Percentiles rank a stretch among this genome's conserved stretches.
These are phyloP conservation scores for Mycosphaerella arachidis DNA, from an alignment of 2,329 filamentous ascomycete genomes.

Conservation along the genomic window DNA sequence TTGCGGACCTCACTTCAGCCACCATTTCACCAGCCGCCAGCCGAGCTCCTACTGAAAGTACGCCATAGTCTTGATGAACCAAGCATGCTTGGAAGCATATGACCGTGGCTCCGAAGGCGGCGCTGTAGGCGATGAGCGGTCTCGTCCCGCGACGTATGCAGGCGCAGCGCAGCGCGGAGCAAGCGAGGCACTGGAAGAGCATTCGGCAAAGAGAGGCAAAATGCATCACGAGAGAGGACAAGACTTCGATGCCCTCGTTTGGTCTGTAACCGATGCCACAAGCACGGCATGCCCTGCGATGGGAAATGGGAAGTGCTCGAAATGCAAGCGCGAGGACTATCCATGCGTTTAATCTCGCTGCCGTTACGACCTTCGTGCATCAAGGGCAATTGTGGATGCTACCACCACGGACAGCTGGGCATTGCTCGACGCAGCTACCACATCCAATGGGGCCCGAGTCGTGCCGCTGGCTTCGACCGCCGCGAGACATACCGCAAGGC, in stretches of 20 bases:
- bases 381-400: not conserved
- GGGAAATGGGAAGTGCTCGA: not conserved
- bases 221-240: no score
- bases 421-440: not conserved
- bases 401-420: not conserved
- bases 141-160: no score
- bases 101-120: no score
- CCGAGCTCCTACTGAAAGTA: no score
- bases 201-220: no score
- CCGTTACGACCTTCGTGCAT: not conserved
- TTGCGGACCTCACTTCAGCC: not conserved
- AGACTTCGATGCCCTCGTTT: not conserved
- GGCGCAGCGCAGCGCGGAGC: no score
- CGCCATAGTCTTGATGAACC: no score
- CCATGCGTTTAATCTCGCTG: not conserved
- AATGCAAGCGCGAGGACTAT: not conserved
- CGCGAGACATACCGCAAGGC: not conserved
- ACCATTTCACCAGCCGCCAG: not conserved
- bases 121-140: no score
- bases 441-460: no score
- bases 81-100: no score
- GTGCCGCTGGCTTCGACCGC: not conserved
- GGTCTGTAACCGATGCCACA: not conserved
- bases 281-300: not conserved
- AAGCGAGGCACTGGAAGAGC: no score